Evolutionary conservation across 2,329 filamentous ascomycete species (phyloP), one percentile per base, ranked within the genome.

Genomic region (Colletotrichum orbiculare): DNA sequence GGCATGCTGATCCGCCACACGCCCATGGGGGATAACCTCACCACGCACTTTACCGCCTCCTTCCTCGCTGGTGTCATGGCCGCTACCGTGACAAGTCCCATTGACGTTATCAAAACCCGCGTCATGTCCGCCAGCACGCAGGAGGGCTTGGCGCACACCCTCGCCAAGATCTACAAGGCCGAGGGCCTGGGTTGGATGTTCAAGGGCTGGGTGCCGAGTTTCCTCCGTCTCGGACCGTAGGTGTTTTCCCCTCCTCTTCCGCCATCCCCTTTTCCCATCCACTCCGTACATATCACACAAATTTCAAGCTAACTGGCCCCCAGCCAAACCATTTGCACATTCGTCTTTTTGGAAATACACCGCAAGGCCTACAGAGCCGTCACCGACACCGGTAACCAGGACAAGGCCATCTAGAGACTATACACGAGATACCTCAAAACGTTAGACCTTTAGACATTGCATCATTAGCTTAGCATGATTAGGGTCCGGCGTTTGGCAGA

Each of bases 81-180:
- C 5, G 95, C 93, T 1, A 96, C 93, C 0, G 86, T 95, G 11
- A 96, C 92, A 69, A 93, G 89, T 62, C 93, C 93, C 0, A 89
- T 96, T 54, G 93, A 96, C 76, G 93, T 97, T 37, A 89, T 97
- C 79, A 96, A 96, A 83, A 97, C 93, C 9, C 84, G 92, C 33
- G 87, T 96, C 72, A 97, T 97, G 93, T 91, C 89, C 67, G 86
- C 89, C 33, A 78, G 78, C 53, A 76, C 79, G 67, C 73, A 81
- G 67, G 77, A 85, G 68, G 82, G 85, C 34, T 78, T 96, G 37
- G 68, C 86, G 3, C 81, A 80, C 60, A 76, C 94, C 25, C 78
- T 96, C 58, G 78, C 81, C 46, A 88, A 92, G 48, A 89, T 94
- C 38, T 91, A 89, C 69, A 84, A 82, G 59, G 80, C 85, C 15